These are phyloP conservation scores for Tulasnella calospora DNA, from an alignment of 768 basidiomycete species.

Conservation along the genomic window DNA sequence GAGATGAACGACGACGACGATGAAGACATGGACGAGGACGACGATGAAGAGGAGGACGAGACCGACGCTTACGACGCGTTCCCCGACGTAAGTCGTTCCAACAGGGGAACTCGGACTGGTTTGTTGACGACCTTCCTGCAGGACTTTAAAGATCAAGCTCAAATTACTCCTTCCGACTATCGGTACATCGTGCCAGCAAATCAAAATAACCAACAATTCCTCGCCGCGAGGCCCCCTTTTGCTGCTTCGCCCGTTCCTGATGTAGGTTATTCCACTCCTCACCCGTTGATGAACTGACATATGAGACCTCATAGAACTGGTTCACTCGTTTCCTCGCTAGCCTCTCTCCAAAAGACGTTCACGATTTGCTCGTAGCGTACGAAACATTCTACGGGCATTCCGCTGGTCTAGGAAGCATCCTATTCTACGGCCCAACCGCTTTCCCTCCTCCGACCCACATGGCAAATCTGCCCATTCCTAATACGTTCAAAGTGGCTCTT, in stretches of 20 bases:
- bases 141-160: background rate
- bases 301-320: background rate
- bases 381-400: background rate
- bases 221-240: too few relatives aligned
- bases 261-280: background rate
- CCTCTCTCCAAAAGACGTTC: background rate
- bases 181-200: background rate
- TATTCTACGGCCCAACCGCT: too few relatives aligned
- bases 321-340: background rate
- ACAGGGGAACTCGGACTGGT: background rate
- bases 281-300: background rate
- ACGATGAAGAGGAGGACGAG: background rate
- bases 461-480: too few relatives aligned
- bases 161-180: background rate
- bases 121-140: background rate
- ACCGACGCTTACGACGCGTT: background rate
- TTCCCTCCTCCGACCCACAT: too few relatives aligned
- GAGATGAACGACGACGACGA: too few relatives aligned
- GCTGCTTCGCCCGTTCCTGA: background rate
- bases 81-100: background rate
- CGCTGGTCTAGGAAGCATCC: too few relatives aligned
- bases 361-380: background rate
- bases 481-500: too few relatives aligned
- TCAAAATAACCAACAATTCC: background rate
- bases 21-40: too few relatives aligned